phyloP scores from a whole-genome alignment of 2,329 filamentous ascomycete species.

The Fusarium camptoceras region DNA sequence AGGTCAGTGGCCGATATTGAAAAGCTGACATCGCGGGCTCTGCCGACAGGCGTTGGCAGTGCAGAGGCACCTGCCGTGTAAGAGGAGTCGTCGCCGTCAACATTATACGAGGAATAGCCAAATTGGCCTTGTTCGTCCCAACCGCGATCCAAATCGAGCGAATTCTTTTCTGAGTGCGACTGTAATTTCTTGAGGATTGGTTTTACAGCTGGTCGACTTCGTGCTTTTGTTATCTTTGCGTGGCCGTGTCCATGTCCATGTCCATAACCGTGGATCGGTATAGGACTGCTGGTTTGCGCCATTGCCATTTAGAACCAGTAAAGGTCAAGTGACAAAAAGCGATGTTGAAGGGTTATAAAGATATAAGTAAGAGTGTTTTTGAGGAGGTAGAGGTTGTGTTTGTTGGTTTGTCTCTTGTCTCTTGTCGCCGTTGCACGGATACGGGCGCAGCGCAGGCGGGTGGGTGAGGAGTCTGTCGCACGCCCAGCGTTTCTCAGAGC shows the following conservation, averaged over 20 bases:
- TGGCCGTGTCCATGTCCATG: constrained; percentile 36
- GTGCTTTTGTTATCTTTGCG: constrained; percentile 57
- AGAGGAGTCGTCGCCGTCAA: constrained; percentile 45
- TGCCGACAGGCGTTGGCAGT: constrained; percentile 35
- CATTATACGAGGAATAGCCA: constrained; percentile 46
- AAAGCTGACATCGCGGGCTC: constrained; percentile 60
- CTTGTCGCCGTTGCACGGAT: constrained; percentile 44
- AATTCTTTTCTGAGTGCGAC: constrained; percentile 69
- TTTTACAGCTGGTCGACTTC: constrained; percentile 64
- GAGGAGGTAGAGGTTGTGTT: constrained; percentile 17
- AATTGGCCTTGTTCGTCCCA: constrained; percentile 65
- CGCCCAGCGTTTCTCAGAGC: constrained; percentile 47
- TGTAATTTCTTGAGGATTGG: constrained; percentile 71
- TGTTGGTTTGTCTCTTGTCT: constrained; percentile 19
- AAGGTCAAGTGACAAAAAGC: background rate
- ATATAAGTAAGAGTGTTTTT: constrained; percentile 27
- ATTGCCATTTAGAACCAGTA: constrained; percentile 36
- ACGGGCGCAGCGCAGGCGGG: constrained; percentile 40
- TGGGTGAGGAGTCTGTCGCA: constrained; percentile 42
- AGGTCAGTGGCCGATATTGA: constrained; percentile 54
- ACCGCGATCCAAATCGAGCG: constrained; percentile 69
- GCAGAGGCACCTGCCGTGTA: constrained; percentile 40
- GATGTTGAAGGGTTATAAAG: background rate
- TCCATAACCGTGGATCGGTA: constrained; percentile 41
- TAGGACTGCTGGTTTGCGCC: constrained; percentile 42